Percentiles rank a stretch among this genome's conserved stretches.
Conservation (phyloP, 2,329 filamentous ascomycete species). For the Trichothecium sympodiale region DNA sequence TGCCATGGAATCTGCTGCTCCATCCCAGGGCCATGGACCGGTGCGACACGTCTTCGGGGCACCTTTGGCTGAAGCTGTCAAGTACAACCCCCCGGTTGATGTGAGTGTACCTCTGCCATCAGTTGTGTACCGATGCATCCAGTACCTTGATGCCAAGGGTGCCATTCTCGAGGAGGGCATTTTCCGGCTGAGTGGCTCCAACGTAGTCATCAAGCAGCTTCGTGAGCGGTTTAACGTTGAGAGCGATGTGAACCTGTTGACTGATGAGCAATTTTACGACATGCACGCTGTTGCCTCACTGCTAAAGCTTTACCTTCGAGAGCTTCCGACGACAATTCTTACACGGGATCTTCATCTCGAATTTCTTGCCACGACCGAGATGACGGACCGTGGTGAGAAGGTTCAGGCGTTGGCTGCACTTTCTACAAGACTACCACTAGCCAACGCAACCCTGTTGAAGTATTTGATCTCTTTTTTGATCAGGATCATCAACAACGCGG, state of each 20-base stretch:
- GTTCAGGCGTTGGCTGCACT: constrained; percentile 65
- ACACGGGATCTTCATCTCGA: constrained; percentile 84
- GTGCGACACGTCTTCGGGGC: constrained; percentile 73
- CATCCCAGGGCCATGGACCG: constrained; percentile 30
- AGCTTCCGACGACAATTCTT: constrained; percentile 82
- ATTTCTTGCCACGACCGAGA: constrained; percentile 75
- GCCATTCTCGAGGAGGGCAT: constrained; percentile 86
- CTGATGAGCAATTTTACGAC: constrained; percentile 79
- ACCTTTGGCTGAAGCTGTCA: constrained; percentile 74
- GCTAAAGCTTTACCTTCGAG: constrained; percentile 86
- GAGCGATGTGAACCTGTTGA: constrained; percentile 78
- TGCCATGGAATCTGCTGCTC: constrained; percentile 33
- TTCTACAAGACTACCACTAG: constrained; percentile 66
- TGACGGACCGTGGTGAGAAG: constrained; percentile 65
- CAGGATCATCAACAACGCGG: constrained; percentile 81
- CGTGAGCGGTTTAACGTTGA: constrained; percentile 90
- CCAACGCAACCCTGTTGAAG: constrained; percentile 72
- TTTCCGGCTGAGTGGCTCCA: constrained; percentile 94
- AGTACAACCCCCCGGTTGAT: constrained; percentile 63
- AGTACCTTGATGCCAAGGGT: constrained; percentile 77
- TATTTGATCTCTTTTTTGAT: constrained; percentile 84
- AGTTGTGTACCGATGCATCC: constrained; percentile 89
- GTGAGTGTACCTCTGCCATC: constrained; percentile 70
- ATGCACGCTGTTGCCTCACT: constrained; percentile 92
- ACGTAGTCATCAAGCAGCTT: constrained; percentile 81